A percentile compares a stretch with the other conserved stretches of the same genome.
phyloP scores from a whole-genome alignment of 2,329 filamentous ascomycete genomes.

The Aspergillus persii region DNA sequence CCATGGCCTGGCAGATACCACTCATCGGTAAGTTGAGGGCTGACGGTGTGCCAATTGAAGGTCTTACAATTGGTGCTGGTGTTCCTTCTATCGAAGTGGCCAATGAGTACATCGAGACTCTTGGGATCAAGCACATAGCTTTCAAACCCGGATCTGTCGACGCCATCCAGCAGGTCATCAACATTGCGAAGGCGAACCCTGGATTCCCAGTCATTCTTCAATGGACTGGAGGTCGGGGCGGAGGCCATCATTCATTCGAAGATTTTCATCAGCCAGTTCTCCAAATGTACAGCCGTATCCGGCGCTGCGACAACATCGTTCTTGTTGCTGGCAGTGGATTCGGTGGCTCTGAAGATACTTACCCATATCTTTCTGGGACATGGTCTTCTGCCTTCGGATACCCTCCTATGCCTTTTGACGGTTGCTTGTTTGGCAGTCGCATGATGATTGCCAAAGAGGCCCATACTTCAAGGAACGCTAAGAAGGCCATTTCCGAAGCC shows the following conservation, averaged over 20 bases:
- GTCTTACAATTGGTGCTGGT: conserved; percentile 86
- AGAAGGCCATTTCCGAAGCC: conserved; percentile 85
- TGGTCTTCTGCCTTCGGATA: conserved; percentile 88
- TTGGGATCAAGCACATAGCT: conserved; percentile 86
- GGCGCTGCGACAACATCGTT: conserved; percentile 80
- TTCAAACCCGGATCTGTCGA: conserved; percentile 91
- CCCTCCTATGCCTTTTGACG: conserved; percentile 90
- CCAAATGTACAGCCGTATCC: conserved; percentile 85
- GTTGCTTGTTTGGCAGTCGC: conserved; percentile 83
- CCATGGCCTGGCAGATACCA: conserved; percentile 91
- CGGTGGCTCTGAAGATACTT: conserved; percentile 83
- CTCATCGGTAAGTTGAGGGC: conserved; percentile 74
- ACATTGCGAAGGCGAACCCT: conserved; percentile 88
- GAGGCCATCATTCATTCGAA: conserved; percentile 90
- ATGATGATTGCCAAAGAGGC: conserved; percentile 95
- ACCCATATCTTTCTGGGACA: conserved; percentile 82
- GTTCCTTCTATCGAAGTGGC: conserved; percentile 91
- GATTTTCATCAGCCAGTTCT: conserved; percentile 91
- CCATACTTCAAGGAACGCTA: conserved; percentile 80
- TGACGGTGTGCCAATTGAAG: conserved; percentile 87
- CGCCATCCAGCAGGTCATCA: conserved; percentile 83
- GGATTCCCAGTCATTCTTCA: conserved; percentile 85
- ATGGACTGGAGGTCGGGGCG: conserved; percentile 90
- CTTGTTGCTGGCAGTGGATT: conserved; percentile 88
- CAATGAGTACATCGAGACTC: conserved; percentile 87